Evolutionary conservation across 192 early-diverging fungal species (phyloP), one percentile per base, ranked within the genome.

Genomic region (Coemansia sp.): DNA sequence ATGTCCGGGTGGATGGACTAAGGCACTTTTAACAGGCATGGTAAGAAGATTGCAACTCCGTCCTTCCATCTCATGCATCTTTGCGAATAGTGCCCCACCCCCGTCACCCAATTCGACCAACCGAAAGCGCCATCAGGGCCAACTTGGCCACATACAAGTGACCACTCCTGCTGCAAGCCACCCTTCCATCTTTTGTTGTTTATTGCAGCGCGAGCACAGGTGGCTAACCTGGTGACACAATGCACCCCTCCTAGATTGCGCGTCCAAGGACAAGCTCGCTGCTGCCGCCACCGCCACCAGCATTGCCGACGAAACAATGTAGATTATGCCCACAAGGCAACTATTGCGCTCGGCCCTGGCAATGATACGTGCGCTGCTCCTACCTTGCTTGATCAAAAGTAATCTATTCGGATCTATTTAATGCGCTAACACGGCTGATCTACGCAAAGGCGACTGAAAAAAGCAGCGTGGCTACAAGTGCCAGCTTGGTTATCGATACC

Each of bases 401-500:
- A 20, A 9, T 21, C 8, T 18, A 46, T 21, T 55, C 28, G 3
- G 13, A 2, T 33, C 10, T 55, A 55, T 33, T 33, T 7, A 51
- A 51, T 51, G 7, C n/a, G 18, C 42, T 43, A 43, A 7, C n/a
- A n/a, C n/a, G n/a, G n/a, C 13, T 33, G 5, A 31, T 16, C 53
- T 56, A 58, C 33, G 34, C 31, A 36, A 58, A 36, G 9, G 46
- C 50, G 55, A 40, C 37, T 31, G 43, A 55, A 9, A 53, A 4
- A 35, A 73, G 59, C 33, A 73, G 45, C n/a, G 39, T 42, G 5
- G 28, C 60, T 8, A 59, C 45, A 9, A 73, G 21, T 1, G 63
- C 11, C 53, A 67, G 40, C 37, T 67, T 73, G 21, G 46, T 43
- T 1, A 45, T 36, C 14, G 60, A 73, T 21, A 73, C 61, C 10